Evolutionary conservation across 2,329 filamentous ascomycete genomes (phyloP), one percentile per base, ranked within the genome.

Genomic region (Curvularia hawaiiensis): DNA sequence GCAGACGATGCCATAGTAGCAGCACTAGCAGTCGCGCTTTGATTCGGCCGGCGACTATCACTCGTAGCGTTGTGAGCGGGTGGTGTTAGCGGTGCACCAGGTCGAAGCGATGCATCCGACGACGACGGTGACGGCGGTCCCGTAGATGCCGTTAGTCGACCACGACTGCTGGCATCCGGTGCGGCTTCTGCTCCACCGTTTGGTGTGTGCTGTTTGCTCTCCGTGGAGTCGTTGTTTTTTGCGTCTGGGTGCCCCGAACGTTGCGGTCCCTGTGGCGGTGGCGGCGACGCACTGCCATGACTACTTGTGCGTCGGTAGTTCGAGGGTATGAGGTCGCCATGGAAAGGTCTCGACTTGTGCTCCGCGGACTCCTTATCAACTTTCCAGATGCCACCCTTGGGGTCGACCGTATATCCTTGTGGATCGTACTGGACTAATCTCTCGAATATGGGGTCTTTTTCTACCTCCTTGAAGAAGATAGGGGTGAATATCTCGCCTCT

Each of bases 381-480:
- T 55, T 73, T 75, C 74, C 73, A 76, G 14, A 74, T 65, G 6
- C 72, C 73, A 8, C 66, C 65, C 33, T 60, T 28, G 3, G 50
- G 57, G 58, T 72, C 68, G 8, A 74, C 54, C 7, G 62, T 65
- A 44, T 67, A 74, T 0, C 57, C 63, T 2, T 58, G 58, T n/a
- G 58, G 59, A 38, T 69, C 63, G 7, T 62, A 53, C 3, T 54
- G 50, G 2, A 63, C 67, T 6, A 75, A 45, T 31, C 54, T 63
- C 9, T 72, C 64, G 40, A 74, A 74, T 2, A 70, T 20, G 1
- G 62, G 52, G 47, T 75, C 74, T 3, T 59, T 54, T 0, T 65
- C 55, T 11, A 73, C 71, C 49, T 66, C 68, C 16, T 65, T 66
- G 61, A 80, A 81, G 62, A 81, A 82, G 14, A 79, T 49, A 14